Evolutionary conservation across 345 rosid genomes (phyloP).

Genomic region (Rhizophora apiculata): DNA sequence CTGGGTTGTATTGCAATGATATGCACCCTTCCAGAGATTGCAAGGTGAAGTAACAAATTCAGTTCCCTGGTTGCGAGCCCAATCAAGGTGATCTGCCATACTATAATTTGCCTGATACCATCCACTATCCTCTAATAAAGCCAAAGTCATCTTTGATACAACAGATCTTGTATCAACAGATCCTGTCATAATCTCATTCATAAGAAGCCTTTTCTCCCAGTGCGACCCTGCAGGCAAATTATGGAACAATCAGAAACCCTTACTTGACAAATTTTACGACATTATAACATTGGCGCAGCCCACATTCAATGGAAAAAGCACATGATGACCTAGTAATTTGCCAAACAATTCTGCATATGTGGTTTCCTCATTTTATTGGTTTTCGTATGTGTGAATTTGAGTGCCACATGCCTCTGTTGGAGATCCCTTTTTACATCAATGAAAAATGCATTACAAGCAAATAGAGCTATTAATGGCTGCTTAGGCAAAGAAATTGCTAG

Average conservation of each 20-base stretch:
- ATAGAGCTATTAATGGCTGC: not conserved
- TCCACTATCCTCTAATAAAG: conserved; percentile 94
- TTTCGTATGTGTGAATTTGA: not conserved
- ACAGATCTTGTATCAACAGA: conserved; percentile 98
- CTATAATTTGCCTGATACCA: conserved; percentile 99
- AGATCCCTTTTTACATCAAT: not conserved
- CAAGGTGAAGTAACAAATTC: conserved; percentile 88
- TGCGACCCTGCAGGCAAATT: conserved; percentile 69
- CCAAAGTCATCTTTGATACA: conserved; percentile 95
- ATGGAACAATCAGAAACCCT: conserved; percentile 4
- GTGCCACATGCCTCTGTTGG: not conserved
- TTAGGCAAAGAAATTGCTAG: not conserved
- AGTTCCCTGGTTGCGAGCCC: conserved; percentile 97
- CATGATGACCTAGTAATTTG: not conserved
- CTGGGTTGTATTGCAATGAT: conserved; percentile 87
- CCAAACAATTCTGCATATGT: not conserved
- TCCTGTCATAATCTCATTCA: conserved; percentile 99
- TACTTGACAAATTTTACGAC: not conserved
- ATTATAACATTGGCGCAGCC: not conserved
- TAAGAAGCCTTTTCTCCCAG: conserved; percentile 97
- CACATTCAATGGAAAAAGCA: too few species aligned
- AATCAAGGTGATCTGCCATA: conserved; percentile 94
- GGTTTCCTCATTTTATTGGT: not conserved
- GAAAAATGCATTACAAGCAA: not conserved
- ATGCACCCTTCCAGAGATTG: conserved; percentile 94